Base-by-base conservation (phyloP, 352 stramenopile species). In the Pythium biforme region DNA sequence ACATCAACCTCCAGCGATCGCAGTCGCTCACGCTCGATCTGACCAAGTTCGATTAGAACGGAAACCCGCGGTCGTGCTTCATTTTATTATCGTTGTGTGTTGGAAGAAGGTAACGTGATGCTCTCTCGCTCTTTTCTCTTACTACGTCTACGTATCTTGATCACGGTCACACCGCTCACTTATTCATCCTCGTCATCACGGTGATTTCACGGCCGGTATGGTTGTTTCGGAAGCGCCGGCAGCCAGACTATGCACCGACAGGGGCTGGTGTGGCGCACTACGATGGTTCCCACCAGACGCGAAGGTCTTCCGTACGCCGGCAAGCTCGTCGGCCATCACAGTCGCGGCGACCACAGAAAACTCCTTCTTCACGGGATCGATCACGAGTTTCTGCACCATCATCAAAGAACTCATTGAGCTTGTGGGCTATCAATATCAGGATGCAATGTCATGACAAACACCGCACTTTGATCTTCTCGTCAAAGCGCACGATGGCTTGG, bases 341-440 rank as follows among this genome's bases (percentile, higher is more conserved):
- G 74, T 72, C 23, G 71, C 60, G 1, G 86, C 81, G 29, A 92
- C 76, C 0, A 69, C 72, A 5, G 79, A 83, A 53, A 92, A 90
- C 37, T 95, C 83, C 51, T 93, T 93, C 59, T 89, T 90, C 11
- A 92, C 72, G 3, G 82, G 79, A 29, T 93, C 83, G 26, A 95
- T 85, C 49, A 95, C 77, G 23, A 92, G 70, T 90, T 95, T 95
- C 83, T 92, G 63, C 7, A 46, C 8, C 31, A 37, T 37, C 10
- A 5, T 37, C 31, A 12, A 15, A 11, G 14, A 11, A 37, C 31
- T 37, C 31, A 10, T n/a, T n/a, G n/a, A n/a, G n/a, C n/a, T n/a
- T n/a, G n/a, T n/a, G n/a, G n/a, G n/a, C n/a, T n/a, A n/a, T n/a
- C 31, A 4, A 2, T 34, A 33, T 29, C 34, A 53, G 9, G 53